Evolutionary conservation across 1,139 yeast species (phyloP).

Genomic region (Pichia terricola): DNA sequence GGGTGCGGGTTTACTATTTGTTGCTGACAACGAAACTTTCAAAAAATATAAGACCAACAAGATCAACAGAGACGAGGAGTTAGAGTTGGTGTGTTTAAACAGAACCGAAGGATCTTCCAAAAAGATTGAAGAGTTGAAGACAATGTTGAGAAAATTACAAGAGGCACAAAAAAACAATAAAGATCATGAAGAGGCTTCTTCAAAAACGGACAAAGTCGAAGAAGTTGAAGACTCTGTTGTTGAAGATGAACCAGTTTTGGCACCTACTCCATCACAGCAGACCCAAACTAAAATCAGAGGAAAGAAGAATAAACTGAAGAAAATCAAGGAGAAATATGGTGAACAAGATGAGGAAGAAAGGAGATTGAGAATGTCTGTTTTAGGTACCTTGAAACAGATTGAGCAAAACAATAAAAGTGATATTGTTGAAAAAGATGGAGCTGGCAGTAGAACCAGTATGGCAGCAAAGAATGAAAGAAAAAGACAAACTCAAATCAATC

Average conservation of each 20-base stretch:
- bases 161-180: constrained; percentile 11
- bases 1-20: constrained; percentile 83
- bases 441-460: constrained; percentile 25
- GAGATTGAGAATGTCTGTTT: constrained; percentile 57
- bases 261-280: constrained; percentile 23
- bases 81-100: constrained; percentile 36
- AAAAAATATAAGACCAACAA: constrained; percentile 33
- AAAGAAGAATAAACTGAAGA: constrained; percentile 74
- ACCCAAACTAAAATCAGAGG: constrained; percentile 53
- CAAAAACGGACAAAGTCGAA: background rate
- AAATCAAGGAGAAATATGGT: constrained; percentile 72
- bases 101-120: constrained; percentile 19
- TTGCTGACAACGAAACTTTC: constrained; percentile 48
- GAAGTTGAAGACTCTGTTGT: constrained; percentile 3
- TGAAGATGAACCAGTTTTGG: background rate
- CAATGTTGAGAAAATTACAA: constrained; percentile 25
- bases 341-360: constrained; percentile 92
- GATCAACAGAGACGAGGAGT: constrained; percentile 33
- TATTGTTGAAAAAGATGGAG: constrained; percentile 25
- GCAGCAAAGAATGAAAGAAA: constrained; percentile 24
- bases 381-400: constrained; percentile 73
- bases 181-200: constrained; percentile 5
- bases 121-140: constrained; percentile 20
- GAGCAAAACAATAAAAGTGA: constrained; percentile 23
- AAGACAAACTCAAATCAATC: constrained; percentile 23